Evolutionary conservation across 345 rosid species (phyloP), one percentile per base, ranked within the genome.

Genomic region (Citrus mangshanensis): DNA sequence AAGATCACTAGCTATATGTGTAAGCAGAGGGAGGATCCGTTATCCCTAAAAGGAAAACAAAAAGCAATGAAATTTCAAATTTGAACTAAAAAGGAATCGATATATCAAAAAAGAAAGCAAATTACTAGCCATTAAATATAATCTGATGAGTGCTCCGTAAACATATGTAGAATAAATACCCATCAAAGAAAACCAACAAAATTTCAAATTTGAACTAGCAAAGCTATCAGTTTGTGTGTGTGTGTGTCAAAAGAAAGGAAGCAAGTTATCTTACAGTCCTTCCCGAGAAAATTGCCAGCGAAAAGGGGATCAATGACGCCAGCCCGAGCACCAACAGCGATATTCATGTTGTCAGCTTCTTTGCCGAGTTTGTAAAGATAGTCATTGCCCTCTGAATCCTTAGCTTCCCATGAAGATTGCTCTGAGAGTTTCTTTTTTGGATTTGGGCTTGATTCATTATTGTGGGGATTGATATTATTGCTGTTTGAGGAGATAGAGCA

Each of bases 391-490:
- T 92, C 90, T 0, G 91, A 80, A 68, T 93, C 95, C 82, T 91
- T 90, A 7, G 92, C 87, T 80, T 95, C 97, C 98, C 98, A 95
- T 1, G 99, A 93, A 2, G 99, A 95, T 37, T 93, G 98, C 87
- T 93, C 82, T 2, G 99, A 95, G 10, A 95, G 32, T 64, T 80
- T 88, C 85, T 71, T 82, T 40, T 55, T 70, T 4, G 64, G 42
- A 21, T 69, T 55, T 51, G 38, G 40, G 37, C 9, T 19, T 19
- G 74, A 70, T 16, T 61, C 73, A 35, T 67, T 75, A 4, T 76
- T 77, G 4, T 12, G 51, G 67, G 67, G 73, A 54, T 16, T 30
- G 5, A 46, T 12, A 6, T 59, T 25, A 27, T 6, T 19, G 40
- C 19, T 19, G 24, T 25, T 18, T 55, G 68, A 19, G 42, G 69